Conservation (phyloP, 441 rosid species). For the Cnidoscolus chayamansa region DNA sequence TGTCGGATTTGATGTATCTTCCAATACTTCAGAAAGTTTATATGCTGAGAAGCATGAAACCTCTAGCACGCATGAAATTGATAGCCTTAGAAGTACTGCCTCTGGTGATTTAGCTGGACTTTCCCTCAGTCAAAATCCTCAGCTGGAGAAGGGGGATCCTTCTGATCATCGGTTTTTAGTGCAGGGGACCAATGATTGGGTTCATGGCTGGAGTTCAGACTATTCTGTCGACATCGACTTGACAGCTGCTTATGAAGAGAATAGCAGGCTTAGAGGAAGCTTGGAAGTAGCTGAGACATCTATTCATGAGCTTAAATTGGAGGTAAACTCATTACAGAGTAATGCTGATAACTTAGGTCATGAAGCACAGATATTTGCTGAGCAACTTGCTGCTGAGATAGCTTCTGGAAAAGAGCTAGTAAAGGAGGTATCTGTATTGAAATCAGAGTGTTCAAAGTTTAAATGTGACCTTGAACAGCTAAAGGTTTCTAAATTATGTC, state of each 20-base stretch:
- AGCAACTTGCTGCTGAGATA: slow-evolving; percentile 78
- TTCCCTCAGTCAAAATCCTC: slow-evolving; percentile 53
- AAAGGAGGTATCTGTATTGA: slow-evolving; percentile 71
- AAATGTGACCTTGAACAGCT: slow-evolving; percentile 65
- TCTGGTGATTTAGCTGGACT: slow-evolving; percentile 77
- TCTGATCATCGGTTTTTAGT: slow-evolving; percentile 45
- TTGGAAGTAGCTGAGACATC: slow-evolving; percentile 80
- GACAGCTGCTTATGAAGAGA: slow-evolving; percentile 69
- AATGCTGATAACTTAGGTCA: slow-evolving; percentile 73
- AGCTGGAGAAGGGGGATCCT: slow-evolving; percentile 52
- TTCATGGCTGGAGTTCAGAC: slow-evolving; percentile 76
- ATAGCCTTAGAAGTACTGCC: slow-evolving; percentile 67
- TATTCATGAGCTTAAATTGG: slow-evolving; percentile 68
- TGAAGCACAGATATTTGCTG: slow-evolving; percentile 66
- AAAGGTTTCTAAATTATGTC: slow-evolving; percentile 36
- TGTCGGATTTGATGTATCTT: slow-evolving; percentile 83
- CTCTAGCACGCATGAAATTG: slow-evolving; percentile 70
- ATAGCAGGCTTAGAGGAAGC: slow-evolving; percentile 71
- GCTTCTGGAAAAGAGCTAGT: slow-evolving; percentile 76
- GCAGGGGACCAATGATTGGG: slow-evolving; percentile 57
- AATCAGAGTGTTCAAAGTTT: slow-evolving; percentile 73
- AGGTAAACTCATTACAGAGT: slow-evolving; percentile 63
- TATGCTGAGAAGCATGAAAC: slow-evolving; percentile 87
- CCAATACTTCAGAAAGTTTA: slow-evolving; percentile 81
- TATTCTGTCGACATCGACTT: slow-evolving; percentile 60